Evolutionary conservation across 2,329 filamentous ascomycete species (phyloP), one percentile per base, ranked within the genome.

Genomic region (Phialophora macrospora): DNA sequence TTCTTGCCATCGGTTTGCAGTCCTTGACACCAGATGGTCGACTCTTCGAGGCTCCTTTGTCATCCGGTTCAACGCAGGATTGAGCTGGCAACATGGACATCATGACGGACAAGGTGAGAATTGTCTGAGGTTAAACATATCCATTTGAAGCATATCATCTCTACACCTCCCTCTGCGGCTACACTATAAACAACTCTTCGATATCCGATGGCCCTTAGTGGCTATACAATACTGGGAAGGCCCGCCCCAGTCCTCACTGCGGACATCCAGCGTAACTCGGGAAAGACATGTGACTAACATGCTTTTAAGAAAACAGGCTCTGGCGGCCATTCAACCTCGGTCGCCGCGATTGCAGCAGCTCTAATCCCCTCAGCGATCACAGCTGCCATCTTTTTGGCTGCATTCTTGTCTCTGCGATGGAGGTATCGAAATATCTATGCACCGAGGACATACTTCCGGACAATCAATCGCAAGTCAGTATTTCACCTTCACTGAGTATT

Each of bases 291-390:
- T 22, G 57, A 22, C 54, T 59, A 46, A 60, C 66, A 58, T 12
- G 46, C 44, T 46, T 24, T 32, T 9, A 28, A 69, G 68, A 56
- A 59, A 26, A 49, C 66, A 62, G 67, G 63, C 9, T 55, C 68
- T 54, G 68, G 68, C 56, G 62, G 64, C 14, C 62, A 69, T 14
- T 81, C 83, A 30, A 84, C 81, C 17, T 86, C 84, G 2, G 75
- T 82, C 38, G 83, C 79, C 8, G 78, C 78, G 1, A 74, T 84
- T 52, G 68, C 83, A n/a, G 80, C 80, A 32, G 84, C 82, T 24
- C 74, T 84, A 7, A 73, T 81, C 4, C 82, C 82, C 0, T 76
- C 80, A 1, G 71, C 82, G 57, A 66, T 82, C 38, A 77, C 82
- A 57, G 78, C 82, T 4, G 62, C 72, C 1, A 76, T 81, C 44